These are phyloP conservation scores for Linum trigynum DNA, from an alignment of 345 rosid species.

Conservation along the genomic window DNA sequence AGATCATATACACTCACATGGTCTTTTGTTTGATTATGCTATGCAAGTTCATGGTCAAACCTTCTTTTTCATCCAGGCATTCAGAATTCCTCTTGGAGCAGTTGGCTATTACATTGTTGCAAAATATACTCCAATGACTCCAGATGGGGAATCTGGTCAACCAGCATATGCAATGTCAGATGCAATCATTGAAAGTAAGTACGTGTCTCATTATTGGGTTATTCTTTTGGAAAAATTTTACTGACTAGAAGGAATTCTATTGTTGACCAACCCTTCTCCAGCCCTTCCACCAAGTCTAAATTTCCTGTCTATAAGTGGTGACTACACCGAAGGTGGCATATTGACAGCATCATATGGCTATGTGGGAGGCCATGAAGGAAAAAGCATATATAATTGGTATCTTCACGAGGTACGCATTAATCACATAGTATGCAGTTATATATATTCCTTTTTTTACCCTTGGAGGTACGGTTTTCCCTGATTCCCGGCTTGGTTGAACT, in stretches of 20 bases:
- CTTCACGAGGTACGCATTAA: constrained; percentile 65
- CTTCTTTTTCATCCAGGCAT: constrained; percentile 46
- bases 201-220: background rate
- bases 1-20: background rate
- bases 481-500: background rate
- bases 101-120: constrained; percentile 74
- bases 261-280: constrained; percentile 26
- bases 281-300: constrained; percentile 95
- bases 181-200: constrained; percentile 73
- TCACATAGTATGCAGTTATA: background rate
- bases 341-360: constrained; percentile 95
- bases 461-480: background rate
- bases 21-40: background rate
- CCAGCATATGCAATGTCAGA: constrained; percentile 67
- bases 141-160: constrained; percentile 83
- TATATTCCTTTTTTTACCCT: background rate
- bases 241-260: background rate
- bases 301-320: constrained; percentile 89
- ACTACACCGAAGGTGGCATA: constrained; percentile 65
- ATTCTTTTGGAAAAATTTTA: background rate
- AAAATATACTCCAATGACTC: constrained; percentile 82
- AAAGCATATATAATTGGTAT: constrained; percentile 79
- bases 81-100: constrained; percentile 91
- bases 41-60: constrained; percentile 17
- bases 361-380: constrained; percentile 92